Percentiles rank a stretch among this genome's conserved stretches.
phyloP scores from a whole-genome alignment of 2,329 filamentous ascomycete genomes.

The Aspergillus tanneri region DNA sequence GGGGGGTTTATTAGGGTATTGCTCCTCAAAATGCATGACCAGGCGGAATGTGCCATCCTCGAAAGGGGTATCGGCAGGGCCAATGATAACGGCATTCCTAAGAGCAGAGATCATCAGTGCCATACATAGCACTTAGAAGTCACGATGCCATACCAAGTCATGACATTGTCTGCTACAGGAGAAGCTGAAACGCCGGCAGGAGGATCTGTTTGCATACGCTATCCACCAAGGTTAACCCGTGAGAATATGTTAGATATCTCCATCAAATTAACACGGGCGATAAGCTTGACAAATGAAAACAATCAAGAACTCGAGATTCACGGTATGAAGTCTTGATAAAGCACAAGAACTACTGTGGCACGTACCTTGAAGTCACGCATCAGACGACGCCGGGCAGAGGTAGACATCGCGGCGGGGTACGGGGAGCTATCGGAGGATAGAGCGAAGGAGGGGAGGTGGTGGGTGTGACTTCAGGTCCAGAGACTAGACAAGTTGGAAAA shows the following conservation, averaged over 20 bases:
- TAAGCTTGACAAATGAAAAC: background rate
- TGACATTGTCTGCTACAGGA: conserved; percentile 66
- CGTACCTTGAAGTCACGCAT: conserved; percentile 99
- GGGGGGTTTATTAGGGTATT: conserved; percentile 97
- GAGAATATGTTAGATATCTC: background rate
- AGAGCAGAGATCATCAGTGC: conserved; percentile 1
- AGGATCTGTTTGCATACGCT: conserved; percentile 99
- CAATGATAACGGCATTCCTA: conserved; percentile 98
- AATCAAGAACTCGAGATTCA: too few species aligned
- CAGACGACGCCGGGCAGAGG: conserved; percentile 87
- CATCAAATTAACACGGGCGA: background rate
- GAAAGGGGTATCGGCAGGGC: conserved; percentile 93
- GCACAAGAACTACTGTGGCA: too few species aligned
- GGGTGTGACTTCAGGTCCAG: too few species aligned
- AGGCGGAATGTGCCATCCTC: conserved; percentile 97
- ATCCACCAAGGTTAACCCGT: conserved; percentile 20
- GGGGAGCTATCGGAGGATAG: conserved; percentile 11
- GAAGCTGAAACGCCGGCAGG: conserved; percentile 95
- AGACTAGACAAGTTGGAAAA: background rate
- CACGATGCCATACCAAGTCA: conserved; percentile 35
- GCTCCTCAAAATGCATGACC: conserved; percentile 98
- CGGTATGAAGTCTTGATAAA: too few species aligned
- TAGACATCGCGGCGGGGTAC: conserved; percentile 66
- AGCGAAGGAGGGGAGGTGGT: conserved; percentile 3
- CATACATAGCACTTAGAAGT: background rate